A percentile compares a stretch with the other conserved stretches of the same genome.
phyloP scores from a whole-genome alignment of 306 rosid species.

The Castanopsis chinensis region DNA sequence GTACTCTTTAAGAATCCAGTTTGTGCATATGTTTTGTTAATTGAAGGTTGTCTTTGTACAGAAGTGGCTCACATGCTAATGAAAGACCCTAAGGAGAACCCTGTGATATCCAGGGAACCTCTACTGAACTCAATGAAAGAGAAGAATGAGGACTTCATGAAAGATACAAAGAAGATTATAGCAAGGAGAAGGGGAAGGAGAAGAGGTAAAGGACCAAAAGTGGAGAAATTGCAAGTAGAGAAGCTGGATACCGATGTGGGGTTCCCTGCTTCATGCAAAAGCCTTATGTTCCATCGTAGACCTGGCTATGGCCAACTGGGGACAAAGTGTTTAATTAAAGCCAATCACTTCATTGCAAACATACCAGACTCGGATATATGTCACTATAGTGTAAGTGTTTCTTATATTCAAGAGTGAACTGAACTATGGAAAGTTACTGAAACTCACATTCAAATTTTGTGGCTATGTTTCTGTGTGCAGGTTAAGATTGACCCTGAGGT shows the following conservation, averaged over 20 bases:
- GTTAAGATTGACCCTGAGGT: conserved; percentile 44
- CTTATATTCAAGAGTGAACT: not conserved
- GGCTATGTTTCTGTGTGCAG: conserved; percentile 16
- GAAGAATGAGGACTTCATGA: not conserved
- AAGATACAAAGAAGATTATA: not conserved
- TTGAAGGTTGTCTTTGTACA: conserved; percentile 5
- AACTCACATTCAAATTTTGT: not conserved
- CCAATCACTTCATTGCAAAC: conserved; percentile 57
- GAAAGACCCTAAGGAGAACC: conserved; percentile 41
- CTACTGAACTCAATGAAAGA: conserved; percentile 23
- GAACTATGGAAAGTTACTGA: not conserved
- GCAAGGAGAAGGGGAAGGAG: conserved; percentile 35
- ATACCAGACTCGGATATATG: conserved; percentile 53
- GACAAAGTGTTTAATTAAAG: conserved; percentile 53
- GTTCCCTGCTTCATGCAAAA: conserved; percentile 31
- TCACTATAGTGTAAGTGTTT: conserved; percentile 50
- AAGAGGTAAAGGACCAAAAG: conserved; percentile 18
- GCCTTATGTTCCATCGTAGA: conserved; percentile 35
- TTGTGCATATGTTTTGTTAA: not conserved
- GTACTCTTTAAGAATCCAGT: not conserved
- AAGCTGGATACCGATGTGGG: conserved; percentile 8
- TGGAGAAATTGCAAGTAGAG: conserved; percentile 28
- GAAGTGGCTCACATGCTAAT: conserved; percentile 21
- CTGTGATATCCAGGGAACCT: conserved; percentile 27
- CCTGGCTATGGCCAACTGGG: conserved; percentile 57